Base-by-base conservation (phyloP, 805 yeast genomes). In the Candida sanyiensis region DNA sequence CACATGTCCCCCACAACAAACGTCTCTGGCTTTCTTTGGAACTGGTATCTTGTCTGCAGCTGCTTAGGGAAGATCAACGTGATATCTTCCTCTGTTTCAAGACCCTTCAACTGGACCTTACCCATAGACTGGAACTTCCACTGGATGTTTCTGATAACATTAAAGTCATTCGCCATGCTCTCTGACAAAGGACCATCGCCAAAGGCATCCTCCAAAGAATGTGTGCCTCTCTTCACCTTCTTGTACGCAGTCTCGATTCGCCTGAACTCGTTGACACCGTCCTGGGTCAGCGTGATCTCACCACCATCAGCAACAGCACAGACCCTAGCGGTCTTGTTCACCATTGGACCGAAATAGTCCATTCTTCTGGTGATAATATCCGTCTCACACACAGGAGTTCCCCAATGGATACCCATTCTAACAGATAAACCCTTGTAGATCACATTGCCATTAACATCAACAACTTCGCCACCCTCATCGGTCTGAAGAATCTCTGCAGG, bases 271-370 rank as follows among this genome's bases (percentile, higher is more conserved):
- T 72, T 71, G 49, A 83, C 66, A 53, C 87, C 85, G 59, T 90
- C 97, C 7, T 79, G 71, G 52, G 95, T 83, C 40, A 89, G 72
- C 0, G 95, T 79, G 21, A 90, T 85, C 60, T 90, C 96, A n/a
- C 99, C 99, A 43, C 99, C 99, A 60, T 87, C 96, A 0, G 98
- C 99, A 36, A 86, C 83, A 7, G 95, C 84, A 56, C 89, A 81
- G 19, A 93, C 90, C 52, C 99, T 73, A 1, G 97, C 81, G 1
- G 99, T 86, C 37, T 96, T 72, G 54, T 93, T 93, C 23, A 93
- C 99, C 88, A 93, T 89, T 0, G 99, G 98, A 0, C 99, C 99
- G 52, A 93, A 83, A 61, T 93, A 93, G 63, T 93, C 99, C 98
- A 93, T 93, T 66, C 99, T 78, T 49, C 88, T 77, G 0, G 98